Percentiles rank a stretch among this genome's conserved stretches.
Evolutionary conservation across 2,329 filamentous ascomycete species (phyloP).

Genomic region (Phaeosphaeria sp.): DNA sequence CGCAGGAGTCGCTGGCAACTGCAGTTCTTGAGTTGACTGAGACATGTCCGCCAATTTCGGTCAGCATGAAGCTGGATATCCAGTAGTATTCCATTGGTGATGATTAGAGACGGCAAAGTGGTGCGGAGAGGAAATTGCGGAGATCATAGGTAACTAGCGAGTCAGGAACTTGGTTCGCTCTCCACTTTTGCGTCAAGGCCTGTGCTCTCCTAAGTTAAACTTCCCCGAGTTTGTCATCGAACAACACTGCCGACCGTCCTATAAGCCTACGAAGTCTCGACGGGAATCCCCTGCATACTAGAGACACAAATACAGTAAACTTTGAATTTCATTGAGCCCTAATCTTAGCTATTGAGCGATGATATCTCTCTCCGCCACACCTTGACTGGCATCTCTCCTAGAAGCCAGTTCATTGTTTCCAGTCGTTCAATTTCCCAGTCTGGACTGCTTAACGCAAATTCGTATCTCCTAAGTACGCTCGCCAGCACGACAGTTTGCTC

Average conservation of each 20-base stretch:
- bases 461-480: conserved; percentile 47
- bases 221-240: no score
- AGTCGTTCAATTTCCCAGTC: conserved; percentile 43
- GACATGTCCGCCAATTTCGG: conserved; percentile 20
- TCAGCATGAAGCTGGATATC: background rate
- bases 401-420: conserved; percentile 48
- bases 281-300: no score
- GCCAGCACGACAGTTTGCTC: conserved; percentile 42
- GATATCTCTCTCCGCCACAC: conserved; percentile 41
- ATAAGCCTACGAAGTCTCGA: no score
- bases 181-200: background rate
- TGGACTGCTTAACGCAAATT: conserved; percentile 45
- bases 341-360: conserved; percentile 7
- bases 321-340: no score
- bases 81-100: background rate
- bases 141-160: conserved; percentile 15
- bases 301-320: no score
- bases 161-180: background rate
- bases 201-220: no score
- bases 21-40: conserved; percentile 20
- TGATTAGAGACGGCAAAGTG: background rate
- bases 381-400: conserved; percentile 48
- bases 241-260: conserved; percentile 4
- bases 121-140: conserved; percentile 13
- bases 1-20: conserved; percentile 19